Evolutionary conservation across 176 grass and related monocot species (phyloP), one percentile per base, ranked within the genome.

Genomic region (Oryza rufipogon): DNA sequence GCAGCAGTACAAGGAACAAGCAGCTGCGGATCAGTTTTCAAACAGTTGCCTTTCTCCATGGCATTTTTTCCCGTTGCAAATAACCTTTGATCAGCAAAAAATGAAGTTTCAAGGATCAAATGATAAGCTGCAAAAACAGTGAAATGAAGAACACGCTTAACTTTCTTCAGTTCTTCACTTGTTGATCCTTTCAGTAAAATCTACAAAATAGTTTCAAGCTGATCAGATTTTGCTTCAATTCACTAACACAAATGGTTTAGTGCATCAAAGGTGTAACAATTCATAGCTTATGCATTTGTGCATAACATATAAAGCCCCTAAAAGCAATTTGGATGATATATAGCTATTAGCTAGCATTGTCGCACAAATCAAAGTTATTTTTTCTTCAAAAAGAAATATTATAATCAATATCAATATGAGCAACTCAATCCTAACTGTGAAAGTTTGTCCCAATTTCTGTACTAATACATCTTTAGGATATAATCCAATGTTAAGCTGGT

Each of bases 51-150:
- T 80, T 92, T 87, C 70, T 70, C 60, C 16, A 26, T 65, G 74
- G 46, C 79, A 90, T 25, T 75, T 80, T 85, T 95, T 69, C 89
- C 89, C 64, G 74, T 81, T 17, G 68, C 72, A 77, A 98, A 92
- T 64, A 93, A 46, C 49, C 88, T 88, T 89, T 98, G 96, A 88
- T 98, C 93, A 20, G 91, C 87, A 77, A 95, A 93, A 61, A 98
- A 98, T 81, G 92, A 98, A 72, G 93, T 87, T 90, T 95, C 93
- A 32, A 95, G 91, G 64, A 98, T 89, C 85, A 98, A 90, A 88
- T 98, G 93, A 77, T 98, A 94, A 38, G 96, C 93, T 73, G 93
- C 96, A 90, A 98, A 98, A 74, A 98, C 83, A 83, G 93, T 93
- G 86, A 85, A 98, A 72, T 92, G 89, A 78, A 98, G 82, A 23